phyloP scores from a whole-genome alignment of 495 filamentous ascomycete species.

The Aspergillus carlsbadensis region DNA sequence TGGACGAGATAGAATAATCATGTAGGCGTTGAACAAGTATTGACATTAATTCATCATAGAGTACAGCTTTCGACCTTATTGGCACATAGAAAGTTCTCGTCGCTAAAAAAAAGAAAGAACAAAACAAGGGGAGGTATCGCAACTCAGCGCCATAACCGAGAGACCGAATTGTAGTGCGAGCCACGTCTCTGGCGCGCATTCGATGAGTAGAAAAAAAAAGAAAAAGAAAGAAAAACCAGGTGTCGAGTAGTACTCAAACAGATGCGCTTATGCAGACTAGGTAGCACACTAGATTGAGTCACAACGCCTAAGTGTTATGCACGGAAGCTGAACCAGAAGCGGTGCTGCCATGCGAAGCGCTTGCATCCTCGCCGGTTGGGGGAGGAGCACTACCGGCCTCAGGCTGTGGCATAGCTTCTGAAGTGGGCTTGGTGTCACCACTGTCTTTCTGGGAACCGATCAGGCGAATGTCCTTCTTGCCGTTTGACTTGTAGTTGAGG shows the following conservation, averaged over 20 bases:
- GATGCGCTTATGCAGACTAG: background rate
- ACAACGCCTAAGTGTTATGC: conserved; percentile 14
- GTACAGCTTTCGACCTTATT: conserved; percentile 1
- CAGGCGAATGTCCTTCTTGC: conserved; percentile 55
- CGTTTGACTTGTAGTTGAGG: conserved; percentile 87
- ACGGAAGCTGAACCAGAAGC: conserved; percentile 36
- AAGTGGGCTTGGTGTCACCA: conserved; percentile 19
- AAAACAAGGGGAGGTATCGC: background rate
- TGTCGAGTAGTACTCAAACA: background rate
- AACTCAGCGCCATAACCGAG: background rate
- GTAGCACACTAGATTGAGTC: background rate
- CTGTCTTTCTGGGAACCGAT: conserved; percentile 21
- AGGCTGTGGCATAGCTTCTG: conserved; percentile 5
- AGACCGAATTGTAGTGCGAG: background rate
- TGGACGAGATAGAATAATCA: too few species aligned
- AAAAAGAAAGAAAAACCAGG: background rate
- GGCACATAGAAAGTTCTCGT: conserved; percentile 1
- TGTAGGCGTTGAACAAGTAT: background rate
- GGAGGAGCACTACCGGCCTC: conserved; percentile 1
- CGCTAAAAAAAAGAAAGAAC: conserved; percentile 3
- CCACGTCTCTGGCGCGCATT: background rate
- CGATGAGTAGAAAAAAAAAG: background rate
- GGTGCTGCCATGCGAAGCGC: conserved; percentile 33
- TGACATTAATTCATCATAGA: conserved; percentile 3
- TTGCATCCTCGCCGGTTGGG: conserved; percentile 23